Conservation (phyloP, 441 rosid genomes). For the Populus hybrid region DNA sequence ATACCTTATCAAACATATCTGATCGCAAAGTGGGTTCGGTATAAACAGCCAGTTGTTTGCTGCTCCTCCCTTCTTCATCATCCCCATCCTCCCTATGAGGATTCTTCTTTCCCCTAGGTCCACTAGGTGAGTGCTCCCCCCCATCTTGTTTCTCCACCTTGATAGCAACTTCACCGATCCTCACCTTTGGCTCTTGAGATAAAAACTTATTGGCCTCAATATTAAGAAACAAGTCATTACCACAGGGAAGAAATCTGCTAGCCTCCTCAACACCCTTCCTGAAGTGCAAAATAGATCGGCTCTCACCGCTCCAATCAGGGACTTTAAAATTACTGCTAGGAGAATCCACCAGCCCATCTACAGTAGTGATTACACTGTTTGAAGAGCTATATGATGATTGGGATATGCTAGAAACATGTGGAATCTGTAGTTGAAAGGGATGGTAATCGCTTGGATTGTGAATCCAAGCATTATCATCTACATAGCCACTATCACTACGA, state of each 20-base stretch:
- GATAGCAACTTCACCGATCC: constrained; percentile 12
- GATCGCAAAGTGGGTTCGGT: constrained; percentile 35
- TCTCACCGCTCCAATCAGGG: constrained; percentile 43
- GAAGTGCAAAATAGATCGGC: constrained; percentile 55
- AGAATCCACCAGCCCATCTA: constrained; percentile 47
- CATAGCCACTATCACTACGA: constrained; percentile 15
- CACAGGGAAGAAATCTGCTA: constrained; percentile 68
- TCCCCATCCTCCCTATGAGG: constrained; percentile 34
- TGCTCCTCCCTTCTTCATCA: constrained; percentile 43
- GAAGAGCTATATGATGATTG: constrained; percentile 47
- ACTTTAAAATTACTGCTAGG: constrained; percentile 32
- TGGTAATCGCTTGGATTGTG: constrained; percentile 29
- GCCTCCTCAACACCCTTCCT: constrained; percentile 77
- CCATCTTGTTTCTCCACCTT: constrained; percentile 29
- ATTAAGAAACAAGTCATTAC: constrained; percentile 34
- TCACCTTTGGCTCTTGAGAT: constrained; percentile 24
- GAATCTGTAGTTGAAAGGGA: constrained; percentile 26
- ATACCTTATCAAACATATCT: constrained; percentile 41
- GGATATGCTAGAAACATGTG: constrained; percentile 28
- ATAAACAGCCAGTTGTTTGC: constrained; percentile 39
- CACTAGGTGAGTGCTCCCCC: constrained; percentile 12
- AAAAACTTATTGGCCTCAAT: constrained; percentile 21
- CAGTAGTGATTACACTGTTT: constrained; percentile 31
- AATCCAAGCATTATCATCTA: constrained; percentile 23
- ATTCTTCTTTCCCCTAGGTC: constrained; percentile 36